Conservation (phyloP, 2,329 filamentous ascomycete genomes). For the Aspergillus brunneoviolaceus region DNA sequence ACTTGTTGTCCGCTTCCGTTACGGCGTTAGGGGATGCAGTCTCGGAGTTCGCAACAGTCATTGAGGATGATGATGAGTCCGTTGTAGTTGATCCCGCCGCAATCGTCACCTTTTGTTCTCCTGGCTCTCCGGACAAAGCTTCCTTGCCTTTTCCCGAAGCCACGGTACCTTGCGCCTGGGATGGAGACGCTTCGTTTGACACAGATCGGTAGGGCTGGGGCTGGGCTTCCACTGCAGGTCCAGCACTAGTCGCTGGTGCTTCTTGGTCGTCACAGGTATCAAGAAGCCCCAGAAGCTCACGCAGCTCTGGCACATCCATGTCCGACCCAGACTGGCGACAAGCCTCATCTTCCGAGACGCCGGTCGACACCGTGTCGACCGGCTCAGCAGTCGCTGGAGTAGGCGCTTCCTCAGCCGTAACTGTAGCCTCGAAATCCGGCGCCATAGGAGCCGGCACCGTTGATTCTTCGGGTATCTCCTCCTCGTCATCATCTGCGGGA, state of each 20-base stretch:
- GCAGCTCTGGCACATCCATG: conserved; percentile 17
- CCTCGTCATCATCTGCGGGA: conserved; percentile 49
- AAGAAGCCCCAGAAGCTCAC: not conserved
- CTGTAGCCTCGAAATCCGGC: conserved; percentile 9
- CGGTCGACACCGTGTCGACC: not conserved
- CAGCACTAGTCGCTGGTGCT: conserved; percentile 5
- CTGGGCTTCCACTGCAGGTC: conserved; percentile 17
- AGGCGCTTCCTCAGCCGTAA: not conserved
- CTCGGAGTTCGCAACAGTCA: conserved; percentile 18
- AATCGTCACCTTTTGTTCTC: conserved; percentile 22
- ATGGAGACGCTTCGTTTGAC: conserved; percentile 4
- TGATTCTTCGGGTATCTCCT: conserved; percentile 58
- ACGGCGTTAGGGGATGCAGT: conserved; percentile 22
- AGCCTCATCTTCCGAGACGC: conserved; percentile 28
- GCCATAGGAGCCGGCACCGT: conserved; percentile 23
- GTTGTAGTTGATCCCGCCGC: conserved; percentile 11
- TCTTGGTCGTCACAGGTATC: conserved; percentile 23
- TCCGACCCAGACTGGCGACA: conserved; percentile 12
- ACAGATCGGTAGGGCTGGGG: conserved; percentile 23
- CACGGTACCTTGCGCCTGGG: conserved; percentile 1
- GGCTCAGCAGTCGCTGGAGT: not conserved
- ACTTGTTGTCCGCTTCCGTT: conserved; percentile 25
- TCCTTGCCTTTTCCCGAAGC: conserved; percentile 1
- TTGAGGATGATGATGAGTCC: conserved; percentile 16
- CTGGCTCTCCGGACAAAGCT: conserved; percentile 13